Percentiles rank a stretch among this genome's conserved stretches.
These are phyloP conservation scores for Botrytis fabae DNA, from an alignment of 2,329 filamentous ascomycete species.

Conservation along the genomic window DNA sequence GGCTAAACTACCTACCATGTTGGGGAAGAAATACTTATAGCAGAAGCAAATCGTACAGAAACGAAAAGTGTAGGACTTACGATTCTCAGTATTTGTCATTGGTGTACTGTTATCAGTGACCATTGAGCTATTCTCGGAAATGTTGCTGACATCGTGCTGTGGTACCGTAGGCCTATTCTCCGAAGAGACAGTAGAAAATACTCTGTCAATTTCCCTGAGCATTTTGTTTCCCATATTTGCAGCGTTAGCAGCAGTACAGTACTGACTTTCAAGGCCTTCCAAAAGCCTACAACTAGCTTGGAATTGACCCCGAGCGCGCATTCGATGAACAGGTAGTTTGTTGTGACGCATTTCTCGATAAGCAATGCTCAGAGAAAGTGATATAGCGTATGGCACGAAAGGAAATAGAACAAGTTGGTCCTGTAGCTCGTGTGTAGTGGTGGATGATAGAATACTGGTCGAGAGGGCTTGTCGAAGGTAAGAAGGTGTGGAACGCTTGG, in stretches of 20 bases:
- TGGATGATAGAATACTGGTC: slow-evolving; percentile 29
- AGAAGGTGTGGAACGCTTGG: slow-evolving; percentile 31
- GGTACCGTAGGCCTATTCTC: neutral
- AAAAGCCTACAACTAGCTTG: slow-evolving; percentile 55
- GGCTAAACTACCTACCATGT: neutral
- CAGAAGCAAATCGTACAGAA: neutral
- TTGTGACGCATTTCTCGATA: slow-evolving; percentile 66
- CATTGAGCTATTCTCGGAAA: neutral
- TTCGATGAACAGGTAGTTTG: slow-evolving; percentile 58
- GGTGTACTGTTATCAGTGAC: neutral
- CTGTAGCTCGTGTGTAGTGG: slow-evolving; percentile 34
- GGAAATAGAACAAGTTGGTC: slow-evolving; percentile 51
- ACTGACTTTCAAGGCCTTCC: slow-evolving; percentile 55
- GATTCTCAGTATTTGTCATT: neutral
- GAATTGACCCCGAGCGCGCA: slow-evolving; percentile 56
- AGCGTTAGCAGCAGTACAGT: slow-evolving; percentile 51
- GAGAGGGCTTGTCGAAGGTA: slow-evolving; percentile 33
- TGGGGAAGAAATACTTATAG: neutral
- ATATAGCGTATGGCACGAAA: slow-evolving; percentile 61
- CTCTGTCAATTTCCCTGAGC: slow-evolving; percentile 35
- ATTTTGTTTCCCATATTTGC: slow-evolving; percentile 34
- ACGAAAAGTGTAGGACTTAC: neutral
- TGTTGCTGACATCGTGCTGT: neutral
- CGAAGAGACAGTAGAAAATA: slow-evolving; percentile 26
- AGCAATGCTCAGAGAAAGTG: slow-evolving; percentile 60